Percentiles rank a stretch among this genome's conserved stretches.
Evolutionary conservation across 2,329 filamentous ascomycete genomes (phyloP).

Genomic region (Penicillium capsulatum): DNA sequence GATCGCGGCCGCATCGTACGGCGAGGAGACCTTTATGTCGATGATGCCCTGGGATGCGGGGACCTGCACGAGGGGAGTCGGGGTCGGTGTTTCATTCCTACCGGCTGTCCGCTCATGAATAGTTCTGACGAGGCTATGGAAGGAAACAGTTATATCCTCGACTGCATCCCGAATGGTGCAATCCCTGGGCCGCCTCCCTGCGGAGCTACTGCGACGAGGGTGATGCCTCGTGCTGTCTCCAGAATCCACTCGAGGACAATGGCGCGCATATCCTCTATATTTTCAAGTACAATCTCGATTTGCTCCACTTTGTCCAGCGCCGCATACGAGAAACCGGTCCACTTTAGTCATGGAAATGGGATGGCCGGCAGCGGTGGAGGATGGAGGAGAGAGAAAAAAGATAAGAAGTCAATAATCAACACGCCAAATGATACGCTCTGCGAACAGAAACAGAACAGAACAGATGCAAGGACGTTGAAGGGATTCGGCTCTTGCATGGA

Average conservation of each 20-base stretch:
- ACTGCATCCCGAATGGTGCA: constrained; percentile 15
- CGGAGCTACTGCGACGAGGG: constrained; percentile 14
- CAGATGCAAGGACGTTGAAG: too few relatives aligned
- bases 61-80: constrained; percentile 16
- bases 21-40: constrained; percentile 19
- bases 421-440: too few relatives aligned
- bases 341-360: not conserved
- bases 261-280: constrained; percentile 12
- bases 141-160: constrained; percentile 14
- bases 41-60: constrained; percentile 16
- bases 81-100: constrained; percentile 9
- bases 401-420: too few relatives aligned
- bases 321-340: constrained; percentile 6
- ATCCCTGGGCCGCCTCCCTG: constrained; percentile 7
- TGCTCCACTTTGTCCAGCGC: constrained; percentile 12
- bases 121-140: too few relatives aligned
- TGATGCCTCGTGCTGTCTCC: constrained; percentile 11
- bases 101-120: too few relatives aligned
- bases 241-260: not conserved
- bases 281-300: constrained; percentile 15
- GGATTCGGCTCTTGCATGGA: too few relatives aligned
- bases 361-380: not conserved
- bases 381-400: not conserved
- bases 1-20: constrained; percentile 19
- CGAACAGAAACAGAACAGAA: too few relatives aligned